These are phyloP conservation scores for Uronychia setigera DNA, from an alignment of 73 alveolate genomes.

Conservation along the genomic window DNA sequence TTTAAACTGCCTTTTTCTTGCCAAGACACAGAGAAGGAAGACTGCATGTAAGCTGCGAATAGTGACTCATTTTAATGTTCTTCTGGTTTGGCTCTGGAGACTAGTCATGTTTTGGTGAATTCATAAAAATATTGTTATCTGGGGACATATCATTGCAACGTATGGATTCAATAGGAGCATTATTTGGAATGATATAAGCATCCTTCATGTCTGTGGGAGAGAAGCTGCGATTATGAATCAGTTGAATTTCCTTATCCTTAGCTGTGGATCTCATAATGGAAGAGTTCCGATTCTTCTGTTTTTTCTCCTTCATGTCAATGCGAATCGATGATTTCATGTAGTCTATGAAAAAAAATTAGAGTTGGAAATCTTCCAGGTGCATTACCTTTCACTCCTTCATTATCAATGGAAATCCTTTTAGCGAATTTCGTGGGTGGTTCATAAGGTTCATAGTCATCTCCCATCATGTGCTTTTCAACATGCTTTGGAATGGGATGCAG, in stretches of 20 bases:
- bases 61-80: neutral
- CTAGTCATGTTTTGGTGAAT: neutral
- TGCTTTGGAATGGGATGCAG: neutral
- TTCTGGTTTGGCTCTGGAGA: neutral
- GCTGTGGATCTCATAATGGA: neutral
- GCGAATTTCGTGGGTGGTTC: neutral
- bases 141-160: neutral
- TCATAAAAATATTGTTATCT: neutral
- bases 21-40: neutral
- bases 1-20: neutral
- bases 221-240: neutral
- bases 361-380: too few species aligned
- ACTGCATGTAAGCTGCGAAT: neutral
- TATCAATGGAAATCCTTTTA: neutral
- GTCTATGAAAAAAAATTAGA: neutral
- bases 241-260: neutral
- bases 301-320: neutral
- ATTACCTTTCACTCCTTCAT: neutral
- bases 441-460: neutral
- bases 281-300: neutral
- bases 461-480: neutral
- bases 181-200: neutral
- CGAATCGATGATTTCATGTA: neutral
- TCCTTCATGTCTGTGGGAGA: neutral
- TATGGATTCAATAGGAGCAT: neutral